These are phyloP conservation scores for Penicillium canariense DNA, from an alignment of 495 filamentous ascomycete species.

Conservation along the genomic window DNA sequence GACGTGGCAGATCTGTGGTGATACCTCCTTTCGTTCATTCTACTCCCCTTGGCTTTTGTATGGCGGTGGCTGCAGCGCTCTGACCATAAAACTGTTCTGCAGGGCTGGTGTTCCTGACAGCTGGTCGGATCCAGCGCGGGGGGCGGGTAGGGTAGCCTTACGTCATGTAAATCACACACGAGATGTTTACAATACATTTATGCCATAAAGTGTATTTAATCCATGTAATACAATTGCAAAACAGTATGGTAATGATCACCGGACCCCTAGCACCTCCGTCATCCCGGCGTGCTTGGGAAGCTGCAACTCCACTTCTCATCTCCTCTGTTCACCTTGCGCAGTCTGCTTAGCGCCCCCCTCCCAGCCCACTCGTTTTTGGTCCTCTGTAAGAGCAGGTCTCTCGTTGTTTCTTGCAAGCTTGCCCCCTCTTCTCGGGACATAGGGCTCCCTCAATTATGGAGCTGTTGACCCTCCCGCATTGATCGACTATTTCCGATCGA, in stretches of 20 bases:
- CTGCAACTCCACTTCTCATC: constrained; percentile 28
- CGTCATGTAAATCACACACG: too few species aligned
- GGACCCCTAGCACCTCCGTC: constrained; percentile 16
- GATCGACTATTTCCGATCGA: constrained; percentile 47
- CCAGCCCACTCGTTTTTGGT: constrained; percentile 8
- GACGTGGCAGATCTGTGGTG: neutral
- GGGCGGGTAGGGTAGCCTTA: constrained; percentile 12
- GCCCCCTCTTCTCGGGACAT: constrained; percentile 4
- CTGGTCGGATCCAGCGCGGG: constrained; percentile 29
- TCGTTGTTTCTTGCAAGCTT: constrained; percentile 15
- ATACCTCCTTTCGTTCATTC: neutral
- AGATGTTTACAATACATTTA: too few species aligned
- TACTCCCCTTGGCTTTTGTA: neutral
- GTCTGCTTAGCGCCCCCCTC: constrained; percentile 2
- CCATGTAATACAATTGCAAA: neutral
- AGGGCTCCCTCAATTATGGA: constrained; percentile 33
- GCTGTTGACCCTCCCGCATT: constrained; percentile 32
- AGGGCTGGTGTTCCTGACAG: constrained; percentile 25
- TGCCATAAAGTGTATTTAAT: neutral
- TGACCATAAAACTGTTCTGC: neutral
- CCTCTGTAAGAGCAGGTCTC: constrained; percentile 19
- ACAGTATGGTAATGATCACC: constrained; percentile 5
- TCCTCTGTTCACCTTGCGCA: constrained; percentile 10
- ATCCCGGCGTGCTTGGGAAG: constrained; percentile 20
- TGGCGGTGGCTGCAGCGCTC: neutral